phyloP scores from a whole-genome alignment of 1,284 basidiomycete species.

The Cryptococcus jaspeensis region DNA sequence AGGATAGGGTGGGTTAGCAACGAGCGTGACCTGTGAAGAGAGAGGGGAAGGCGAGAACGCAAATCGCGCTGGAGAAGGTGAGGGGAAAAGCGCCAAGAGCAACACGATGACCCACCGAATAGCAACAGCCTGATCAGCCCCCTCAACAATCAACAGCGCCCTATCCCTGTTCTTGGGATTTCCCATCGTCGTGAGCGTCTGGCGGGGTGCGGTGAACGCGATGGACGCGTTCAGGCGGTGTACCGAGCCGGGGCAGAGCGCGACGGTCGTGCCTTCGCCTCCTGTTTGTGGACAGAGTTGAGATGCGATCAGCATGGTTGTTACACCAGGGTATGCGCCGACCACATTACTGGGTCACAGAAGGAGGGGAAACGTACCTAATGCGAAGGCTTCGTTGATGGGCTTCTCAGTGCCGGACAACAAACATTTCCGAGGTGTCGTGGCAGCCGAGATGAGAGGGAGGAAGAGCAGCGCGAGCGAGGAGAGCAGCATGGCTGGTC shows the following conservation, averaged over 20 bases:
- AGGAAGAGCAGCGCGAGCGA: slow-evolving; percentile 20
- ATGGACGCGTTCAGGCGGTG: slow-evolving; percentile 44
- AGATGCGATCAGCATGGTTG: not conserved
- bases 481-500: slow-evolving; percentile 21
- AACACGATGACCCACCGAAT: slow-evolving; percentile 31
- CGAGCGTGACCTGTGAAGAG: too few species aligned
- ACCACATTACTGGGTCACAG: not conserved
- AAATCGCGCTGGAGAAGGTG: too few species aligned
- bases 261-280: slow-evolving; percentile 36
- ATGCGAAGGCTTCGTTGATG: slow-evolving; percentile 42
- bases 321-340: not conserved
- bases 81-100: not conserved
- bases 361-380: slow-evolving; percentile 28
- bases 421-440: slow-evolving; percentile 23
- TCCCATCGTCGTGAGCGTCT: slow-evolving; percentile 46
- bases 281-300: slow-evolving; percentile 23
- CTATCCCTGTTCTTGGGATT: slow-evolving; percentile 36
- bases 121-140: slow-evolving; percentile 39
- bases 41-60: too few species aligned
- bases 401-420: slow-evolving; percentile 40
- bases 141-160: slow-evolving; percentile 46
- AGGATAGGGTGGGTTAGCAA: not conserved
- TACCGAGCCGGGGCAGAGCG: slow-evolving; percentile 46
- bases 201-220: slow-evolving; percentile 39
- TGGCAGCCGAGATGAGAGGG: slow-evolving; percentile 16